Evolutionary conservation across 805 yeast genomes (phyloP), one percentile per base, ranked within the genome.

Genomic region (Cyberlindnera galapagoensis): DNA sequence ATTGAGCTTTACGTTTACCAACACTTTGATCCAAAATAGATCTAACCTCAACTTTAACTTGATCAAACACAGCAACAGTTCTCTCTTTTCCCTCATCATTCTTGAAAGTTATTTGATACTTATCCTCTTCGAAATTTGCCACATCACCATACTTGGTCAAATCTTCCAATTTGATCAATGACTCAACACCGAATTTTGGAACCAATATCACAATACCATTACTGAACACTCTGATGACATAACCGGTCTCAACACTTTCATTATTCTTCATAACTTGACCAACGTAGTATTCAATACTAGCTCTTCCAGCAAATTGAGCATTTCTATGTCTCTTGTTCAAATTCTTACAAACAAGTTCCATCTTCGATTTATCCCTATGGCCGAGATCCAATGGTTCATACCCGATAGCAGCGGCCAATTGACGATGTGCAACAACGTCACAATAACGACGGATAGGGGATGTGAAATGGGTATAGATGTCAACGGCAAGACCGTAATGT

Each of bases 221-320:
- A 40, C 85, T 79, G 56, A 92, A 88, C 18, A 92, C 92, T 55
- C 85, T 83, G 51, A 90, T 87, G 18, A 88, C 80, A 49, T 85
- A 88, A 8, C 97, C 98, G 43, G 85, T 87, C 54, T 85, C 94
- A 11, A 67, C 66, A 22, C 81, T 65, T 51, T 84, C 87, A 47
- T 78, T 79, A 52, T 78, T 79, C 56, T 85, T 83, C 83, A 92
- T 82, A 25, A 90, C 96, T 63, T 92, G 97, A 7, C 99, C 99
- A 30, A 92, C 98, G 52, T 85, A 92, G 61, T 92, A 92, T 57
- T 92, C 98, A 40, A 92, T 85, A 54, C 95, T 83, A 14, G 98
- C 97, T 54, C 99, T 74, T 23, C 98, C 99, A 2, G 99, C 99
- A 66, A 90, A 84, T 61, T 92, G 99, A 0, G 98, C 98, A 55